A percentile compares a stretch with the other conserved stretches of the same genome.
These are phyloP conservation scores for Cystobasidium slooffiae DNA, from an alignment of 1,284 basidiomycete species.

Conservation along the genomic window DNA sequence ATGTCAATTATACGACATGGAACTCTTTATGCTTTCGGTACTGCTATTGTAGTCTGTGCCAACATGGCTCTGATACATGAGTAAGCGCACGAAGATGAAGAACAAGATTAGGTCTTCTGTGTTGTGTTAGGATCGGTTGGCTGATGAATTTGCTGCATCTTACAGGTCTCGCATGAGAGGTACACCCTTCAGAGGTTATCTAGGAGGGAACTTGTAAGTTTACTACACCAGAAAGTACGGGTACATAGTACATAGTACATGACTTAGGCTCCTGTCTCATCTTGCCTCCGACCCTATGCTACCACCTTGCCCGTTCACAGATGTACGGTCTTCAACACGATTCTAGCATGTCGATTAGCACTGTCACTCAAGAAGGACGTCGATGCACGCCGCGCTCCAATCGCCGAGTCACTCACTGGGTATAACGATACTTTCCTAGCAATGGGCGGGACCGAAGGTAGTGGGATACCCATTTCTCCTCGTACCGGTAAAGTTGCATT, in stretches of 20 bases:
- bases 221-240: not conserved
- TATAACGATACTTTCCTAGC: not conserved
- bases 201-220: constrained; percentile 13
- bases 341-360: constrained; percentile 7
- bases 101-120: too few species aligned
- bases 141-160: not conserved
- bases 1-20: constrained; percentile 4
- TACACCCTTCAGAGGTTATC: constrained; percentile 18
- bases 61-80: constrained; percentile 24
- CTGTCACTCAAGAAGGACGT: not conserved
- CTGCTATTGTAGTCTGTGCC: constrained; percentile 4
- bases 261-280: too few species aligned
- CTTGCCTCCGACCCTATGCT: too few species aligned
- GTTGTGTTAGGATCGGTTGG: too few species aligned
- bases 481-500: not conserved
- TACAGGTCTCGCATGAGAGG: not conserved
- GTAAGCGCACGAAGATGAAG: not conserved
- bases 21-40: constrained; percentile 14
- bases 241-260: not conserved
- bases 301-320: too few species aligned
- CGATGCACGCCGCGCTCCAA: not conserved
- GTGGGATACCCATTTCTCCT: not conserved
- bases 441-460: constrained; percentile 2
- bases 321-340: constrained; percentile 17
- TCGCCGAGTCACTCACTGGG: not conserved